Evolutionary conservation across 306 rosid genomes (phyloP).

Genomic region (Sesbania bispinosa): DNA sequence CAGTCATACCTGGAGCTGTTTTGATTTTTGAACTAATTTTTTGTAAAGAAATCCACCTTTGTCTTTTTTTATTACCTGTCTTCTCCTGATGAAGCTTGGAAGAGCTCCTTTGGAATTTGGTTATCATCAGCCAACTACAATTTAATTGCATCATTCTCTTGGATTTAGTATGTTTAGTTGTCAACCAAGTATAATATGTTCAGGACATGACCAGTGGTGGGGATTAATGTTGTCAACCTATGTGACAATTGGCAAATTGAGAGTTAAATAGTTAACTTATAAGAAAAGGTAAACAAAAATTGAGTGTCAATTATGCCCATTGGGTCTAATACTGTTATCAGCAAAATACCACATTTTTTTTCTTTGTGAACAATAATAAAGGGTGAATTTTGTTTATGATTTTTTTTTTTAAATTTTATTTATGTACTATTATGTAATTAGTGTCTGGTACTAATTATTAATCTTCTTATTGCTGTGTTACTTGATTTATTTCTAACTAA

Average conservation of each 20-base stretch:
- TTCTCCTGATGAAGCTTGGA: neutral
- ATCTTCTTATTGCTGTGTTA: conserved; percentile 12
- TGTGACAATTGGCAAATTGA: neutral
- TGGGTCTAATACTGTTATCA: neutral
- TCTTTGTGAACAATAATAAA: neutral
- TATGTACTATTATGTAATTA: neutral
- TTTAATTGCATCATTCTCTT: neutral
- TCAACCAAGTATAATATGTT: neutral
- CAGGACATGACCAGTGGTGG: neutral
- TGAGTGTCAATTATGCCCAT: neutral
- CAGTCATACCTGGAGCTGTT: neutral
- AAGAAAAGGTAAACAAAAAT: neutral
- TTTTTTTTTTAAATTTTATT: too few relatives aligned
- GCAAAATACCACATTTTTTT: neutral
- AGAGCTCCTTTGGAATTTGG: neutral
- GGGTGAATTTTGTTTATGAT: neutral
- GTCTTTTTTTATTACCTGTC: neutral
- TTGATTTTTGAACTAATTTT: neutral
- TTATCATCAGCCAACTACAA: neutral
- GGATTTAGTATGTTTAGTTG: neutral
- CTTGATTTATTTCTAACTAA: conserved; percentile 7
- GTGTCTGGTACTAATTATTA: neutral
- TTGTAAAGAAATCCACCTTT: neutral
- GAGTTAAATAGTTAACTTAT: neutral
- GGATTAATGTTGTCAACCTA: conserved; percentile 2